A percentile compares a stretch with the other conserved stretches of the same genome.
phyloP scores from a whole-genome alignment of 495 filamentous ascomycete species.

The Podospora pseudocomata region DNA sequence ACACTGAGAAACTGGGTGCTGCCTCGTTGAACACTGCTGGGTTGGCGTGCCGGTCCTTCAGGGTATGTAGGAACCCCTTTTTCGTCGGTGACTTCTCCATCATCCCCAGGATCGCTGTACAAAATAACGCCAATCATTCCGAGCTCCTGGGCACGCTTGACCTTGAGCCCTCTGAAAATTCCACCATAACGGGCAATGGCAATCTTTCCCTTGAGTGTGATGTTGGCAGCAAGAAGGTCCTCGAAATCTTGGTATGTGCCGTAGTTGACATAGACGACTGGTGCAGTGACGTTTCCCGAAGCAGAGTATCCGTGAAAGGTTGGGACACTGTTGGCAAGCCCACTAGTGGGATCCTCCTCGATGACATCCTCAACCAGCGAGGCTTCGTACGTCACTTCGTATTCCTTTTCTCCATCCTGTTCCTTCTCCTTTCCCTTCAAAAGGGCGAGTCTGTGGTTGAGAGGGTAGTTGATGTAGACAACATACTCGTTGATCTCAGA shows the following conservation, averaged over 20 bases:
- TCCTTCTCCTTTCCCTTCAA: constrained; percentile 54
- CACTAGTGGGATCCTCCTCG: constrained; percentile 76
- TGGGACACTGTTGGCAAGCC: constrained; percentile 70
- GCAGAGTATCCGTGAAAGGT: constrained; percentile 96
- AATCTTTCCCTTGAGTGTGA: constrained; percentile 79
- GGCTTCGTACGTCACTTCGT: constrained; percentile 73
- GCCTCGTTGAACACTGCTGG: constrained; percentile 88
- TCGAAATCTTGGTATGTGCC: constrained; percentile 82
- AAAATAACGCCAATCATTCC: constrained; percentile 86
- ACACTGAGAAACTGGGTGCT: constrained; percentile 78
- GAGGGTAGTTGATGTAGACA: constrained; percentile 86
- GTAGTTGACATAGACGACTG: constrained; percentile 80
- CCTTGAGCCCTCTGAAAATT: constrained; percentile 86
- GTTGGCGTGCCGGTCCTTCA: constrained; percentile 79
- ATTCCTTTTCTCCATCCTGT: constrained; percentile 32
- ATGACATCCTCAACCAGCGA: constrained; percentile 80
- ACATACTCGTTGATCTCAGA: constrained; percentile 77
- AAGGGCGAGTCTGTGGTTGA: constrained; percentile 72
- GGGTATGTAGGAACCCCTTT: constrained; percentile 82
- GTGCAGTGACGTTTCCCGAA: constrained; percentile 81
- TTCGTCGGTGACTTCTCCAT: constrained; percentile 74
- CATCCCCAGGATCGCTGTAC: constrained; percentile 86
- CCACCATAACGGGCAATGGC: constrained; percentile 81
- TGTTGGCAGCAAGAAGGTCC: constrained; percentile 70
- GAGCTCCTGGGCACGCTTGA: constrained; percentile 87